A percentile compares a stretch with the other conserved stretches of the same genome.
Evolutionary conservation across 2,329 filamentous ascomycete species (phyloP).

Genomic region (Sclerotinia sclerotiorum): DNA sequence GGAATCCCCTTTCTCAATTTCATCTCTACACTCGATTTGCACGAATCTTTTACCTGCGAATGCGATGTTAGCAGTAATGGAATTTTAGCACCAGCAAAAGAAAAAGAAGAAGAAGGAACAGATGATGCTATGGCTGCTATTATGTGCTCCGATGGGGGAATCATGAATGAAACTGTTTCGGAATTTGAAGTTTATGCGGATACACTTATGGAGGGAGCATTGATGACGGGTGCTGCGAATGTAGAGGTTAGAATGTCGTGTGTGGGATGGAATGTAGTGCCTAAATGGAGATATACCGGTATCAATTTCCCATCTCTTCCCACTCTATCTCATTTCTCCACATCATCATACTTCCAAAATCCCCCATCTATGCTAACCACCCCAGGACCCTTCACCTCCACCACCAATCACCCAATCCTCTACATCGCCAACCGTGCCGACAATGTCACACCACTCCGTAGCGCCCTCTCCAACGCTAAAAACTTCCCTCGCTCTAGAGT

Average conservation of each 20-base stretch:
- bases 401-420: too few relatives aligned
- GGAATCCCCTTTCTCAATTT: slow-evolving; percentile 44
- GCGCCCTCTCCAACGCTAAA: too few relatives aligned
- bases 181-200: slow-evolving; percentile 34
- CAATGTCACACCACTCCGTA: too few relatives aligned
- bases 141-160: slow-evolving; percentile 36
- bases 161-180: slow-evolving; percentile 31
- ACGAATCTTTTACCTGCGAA: slow-evolving; percentile 26
- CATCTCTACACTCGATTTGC: slow-evolving; percentile 19
- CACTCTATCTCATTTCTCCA: too few relatives aligned
- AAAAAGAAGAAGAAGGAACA: slow-evolving; percentile 29
- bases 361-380: too few relatives aligned
- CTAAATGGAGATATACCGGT: slow-evolving; percentile 38
- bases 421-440: too few relatives aligned
- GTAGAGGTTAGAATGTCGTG: slow-evolving; percentile 43
- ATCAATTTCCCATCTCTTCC: too few relatives aligned
- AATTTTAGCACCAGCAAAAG: slow-evolving; percentile 3
- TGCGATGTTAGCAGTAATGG: neutral
- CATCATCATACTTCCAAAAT: too few relatives aligned
- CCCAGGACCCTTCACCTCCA: too few relatives aligned
- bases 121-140: slow-evolving; percentile 35
- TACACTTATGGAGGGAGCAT: neutral
- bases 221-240: slow-evolving; percentile 32
- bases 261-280: slow-evolving; percentile 38
- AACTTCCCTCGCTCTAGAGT: too few relatives aligned